Evolutionary conservation across 345 rosid species (phyloP), one percentile per base, ranked within the genome.

Genomic region (Gossypium anomalum): DNA sequence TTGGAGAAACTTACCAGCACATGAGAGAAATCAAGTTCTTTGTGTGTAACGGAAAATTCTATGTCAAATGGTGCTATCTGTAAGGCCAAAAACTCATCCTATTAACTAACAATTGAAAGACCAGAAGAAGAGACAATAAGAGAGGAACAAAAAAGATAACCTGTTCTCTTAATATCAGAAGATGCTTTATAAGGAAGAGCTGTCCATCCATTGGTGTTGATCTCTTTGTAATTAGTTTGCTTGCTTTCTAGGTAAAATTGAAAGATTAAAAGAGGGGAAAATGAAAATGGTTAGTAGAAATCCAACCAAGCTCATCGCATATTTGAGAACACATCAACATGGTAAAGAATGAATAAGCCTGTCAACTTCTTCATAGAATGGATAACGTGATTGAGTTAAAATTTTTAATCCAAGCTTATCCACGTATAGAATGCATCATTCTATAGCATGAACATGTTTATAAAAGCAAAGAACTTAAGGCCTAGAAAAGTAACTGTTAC

Each of bases 1-100:
- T 41, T 14, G 10, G 68, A 75, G 70, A 76, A 81, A 87, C 98
- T 87, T 78, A 94, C 98, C 99, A 95, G 89, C 73, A 93, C 78
- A 82, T 95, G 97, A 58, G 99, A 90, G 89, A 95, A 95, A 83
- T 95, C 99, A 58, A 95, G 97, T 80, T 94, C 99, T 89, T 95
- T 95, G 89, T 95, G 86, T 29, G 96, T 93, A 77, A 91, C 96
- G 4, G 92, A 90, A 82, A 95, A 95, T 76, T 95, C 99, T 75
- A 95, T 93, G 83, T 93, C 99, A 82, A 94, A 94, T 75, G 96
- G 97, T 7, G 97, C 94, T 81, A 95, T 92, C 99, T 95, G 90
- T 66, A 79, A 76, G 49, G 67, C 9, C 55, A 71, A 75, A 48
- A 59, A 78, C 19, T 60, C 62, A 41, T 41, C 45, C 49, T 45